A percentile compares a stretch with the other conserved stretches of the same genome.
Conservation (phyloP, 495 filamentous ascomycete genomes). For the Wilcoxina mikolae region DNA sequence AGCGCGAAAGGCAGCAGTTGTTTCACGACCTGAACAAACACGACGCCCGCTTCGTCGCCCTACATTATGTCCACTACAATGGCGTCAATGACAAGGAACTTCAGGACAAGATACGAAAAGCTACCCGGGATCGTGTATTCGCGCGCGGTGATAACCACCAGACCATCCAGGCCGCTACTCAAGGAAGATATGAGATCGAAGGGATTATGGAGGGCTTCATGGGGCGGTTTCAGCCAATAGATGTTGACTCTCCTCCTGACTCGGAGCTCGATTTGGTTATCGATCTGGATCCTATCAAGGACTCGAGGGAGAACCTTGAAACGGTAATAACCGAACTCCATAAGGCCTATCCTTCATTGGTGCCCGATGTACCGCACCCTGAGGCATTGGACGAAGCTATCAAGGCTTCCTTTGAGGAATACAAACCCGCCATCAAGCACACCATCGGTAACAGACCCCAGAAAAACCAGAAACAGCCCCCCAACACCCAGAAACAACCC, state of each 20-base stretch:
- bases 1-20: conserved; percentile 71
- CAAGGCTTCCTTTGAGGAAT: conserved; percentile 45
- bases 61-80: conserved; percentile 70
- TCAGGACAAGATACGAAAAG: conserved; percentile 47
- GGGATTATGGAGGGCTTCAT: conserved; percentile 95
- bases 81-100: conserved; percentile 35
- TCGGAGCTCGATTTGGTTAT: conserved; percentile 66
- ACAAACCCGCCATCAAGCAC: conserved; percentile 58
- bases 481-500: conserved; percentile 18
- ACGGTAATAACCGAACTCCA: conserved; percentile 56
- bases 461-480: conserved; percentile 31
- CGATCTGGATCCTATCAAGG: conserved; percentile 59
- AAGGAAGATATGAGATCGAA: conserved; percentile 50
- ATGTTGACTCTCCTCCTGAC: conserved; percentile 52
- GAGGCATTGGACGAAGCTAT: conserved; percentile 74
- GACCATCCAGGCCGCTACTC: conserved; percentile 74
- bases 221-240: conserved; percentile 60
- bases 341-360: conserved; percentile 54
- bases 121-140: conserved; percentile 68
- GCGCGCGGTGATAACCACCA: conserved; percentile 91
- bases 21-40: conserved; percentile 56
- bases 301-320: conserved; percentile 77
- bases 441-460: conserved; percentile 39
- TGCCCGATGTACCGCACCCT: conserved; percentile 52
- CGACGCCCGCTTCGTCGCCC: conserved; percentile 63